These are phyloP conservation scores for Mortierella sp. DNA, from an alignment of 371 early-diverging fungal species.

Conservation along the genomic window DNA sequence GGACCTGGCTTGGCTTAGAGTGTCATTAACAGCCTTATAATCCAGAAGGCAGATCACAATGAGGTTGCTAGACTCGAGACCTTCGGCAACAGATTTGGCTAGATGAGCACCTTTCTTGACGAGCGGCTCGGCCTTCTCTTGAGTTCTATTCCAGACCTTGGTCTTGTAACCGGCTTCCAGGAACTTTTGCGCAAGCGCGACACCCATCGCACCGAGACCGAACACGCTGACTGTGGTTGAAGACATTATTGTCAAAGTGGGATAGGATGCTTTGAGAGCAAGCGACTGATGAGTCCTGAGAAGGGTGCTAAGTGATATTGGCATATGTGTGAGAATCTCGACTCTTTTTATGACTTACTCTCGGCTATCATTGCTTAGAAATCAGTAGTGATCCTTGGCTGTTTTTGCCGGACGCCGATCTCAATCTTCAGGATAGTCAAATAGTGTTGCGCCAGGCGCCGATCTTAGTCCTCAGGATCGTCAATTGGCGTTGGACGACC, in stretches of 20 bases:
- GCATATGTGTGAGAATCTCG: too few species aligned
- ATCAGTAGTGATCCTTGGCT: too few species aligned
- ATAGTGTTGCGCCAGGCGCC: too few species aligned
- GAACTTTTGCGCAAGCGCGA: constrained; percentile 3
- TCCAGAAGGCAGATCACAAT: constrained; percentile 18
- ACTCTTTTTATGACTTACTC: too few species aligned
- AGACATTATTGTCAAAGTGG: constrained; percentile 1
- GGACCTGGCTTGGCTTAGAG: constrained; percentile 1
- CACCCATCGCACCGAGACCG: constrained; percentile 24
- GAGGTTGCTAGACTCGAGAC: constrained; percentile 8
- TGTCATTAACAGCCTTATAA: constrained; percentile 9
- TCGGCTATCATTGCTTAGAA: too few species aligned
- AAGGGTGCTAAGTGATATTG: too few species aligned
- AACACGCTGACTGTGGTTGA: constrained; percentile 5
- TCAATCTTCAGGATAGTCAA: too few species aligned
- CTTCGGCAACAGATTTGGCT: constrained; percentile 6
- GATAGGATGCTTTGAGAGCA: too few species aligned
- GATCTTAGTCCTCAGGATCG: too few species aligned
- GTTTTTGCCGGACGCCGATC: too few species aligned
- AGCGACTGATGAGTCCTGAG: too few species aligned
- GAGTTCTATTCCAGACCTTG: constrained; percentile 18
- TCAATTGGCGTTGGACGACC: too few species aligned
- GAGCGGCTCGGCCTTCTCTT: constrained; percentile 4
- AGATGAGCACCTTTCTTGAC: constrained; percentile 6
- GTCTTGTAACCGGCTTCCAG: neutral